A percentile compares a stretch with the other conserved stretches of the same genome.
Conservation (phyloP, 2,329 filamentous ascomycete species). For the Ramichloridium luteum region DNA sequence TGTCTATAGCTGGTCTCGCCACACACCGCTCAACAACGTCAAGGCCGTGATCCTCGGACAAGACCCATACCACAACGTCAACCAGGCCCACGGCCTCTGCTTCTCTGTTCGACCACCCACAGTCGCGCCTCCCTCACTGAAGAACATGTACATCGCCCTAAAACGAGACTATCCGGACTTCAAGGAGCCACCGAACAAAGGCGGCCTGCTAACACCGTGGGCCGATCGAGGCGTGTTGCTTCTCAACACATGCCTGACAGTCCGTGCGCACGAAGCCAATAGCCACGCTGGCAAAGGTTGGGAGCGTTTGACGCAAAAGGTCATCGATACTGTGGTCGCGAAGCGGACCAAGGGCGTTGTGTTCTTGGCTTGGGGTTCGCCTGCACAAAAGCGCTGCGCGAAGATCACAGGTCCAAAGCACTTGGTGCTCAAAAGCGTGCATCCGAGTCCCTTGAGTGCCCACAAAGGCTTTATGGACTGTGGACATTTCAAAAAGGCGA, state of each 20-base stretch:
- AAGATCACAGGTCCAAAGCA: conserved; percentile 64
- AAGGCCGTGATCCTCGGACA: conserved; percentile 91
- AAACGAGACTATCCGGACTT: conserved; percentile 79
- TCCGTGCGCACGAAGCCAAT: conserved; percentile 78
- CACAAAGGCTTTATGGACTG: conserved; percentile 58
- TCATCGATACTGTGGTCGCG: conserved; percentile 75
- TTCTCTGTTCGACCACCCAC: conserved; percentile 91
- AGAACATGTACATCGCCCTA: conserved; percentile 85
- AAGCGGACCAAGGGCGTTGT: conserved; percentile 72
- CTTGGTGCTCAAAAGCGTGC: conserved; percentile 72
- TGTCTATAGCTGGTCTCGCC: conserved; percentile 92
- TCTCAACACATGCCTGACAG: conserved; percentile 89
- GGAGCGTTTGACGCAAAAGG: conserved; percentile 84
- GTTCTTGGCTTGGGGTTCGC: conserved; percentile 86
- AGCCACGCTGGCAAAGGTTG: conserved; percentile 78
- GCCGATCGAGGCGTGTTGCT: conserved; percentile 84
- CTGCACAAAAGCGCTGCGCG: conserved; percentile 66
- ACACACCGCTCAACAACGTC: conserved; percentile 77
- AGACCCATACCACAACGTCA: conserved; percentile 91
- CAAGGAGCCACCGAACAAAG: conserved; percentile 58
- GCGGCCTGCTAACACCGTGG: conserved; percentile 82
- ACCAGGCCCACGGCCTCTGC: conserved; percentile 90
- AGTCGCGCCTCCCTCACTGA: conserved; percentile 73
- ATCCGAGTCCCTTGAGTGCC: conserved; percentile 89
- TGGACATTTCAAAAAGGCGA: conserved; percentile 67